A percentile compares a stretch with the other conserved stretches of the same genome.
These are phyloP conservation scores for Phytophthora meadii DNA, from an alignment of 352 stramenopile genomes.

Conservation along the genomic window DNA sequence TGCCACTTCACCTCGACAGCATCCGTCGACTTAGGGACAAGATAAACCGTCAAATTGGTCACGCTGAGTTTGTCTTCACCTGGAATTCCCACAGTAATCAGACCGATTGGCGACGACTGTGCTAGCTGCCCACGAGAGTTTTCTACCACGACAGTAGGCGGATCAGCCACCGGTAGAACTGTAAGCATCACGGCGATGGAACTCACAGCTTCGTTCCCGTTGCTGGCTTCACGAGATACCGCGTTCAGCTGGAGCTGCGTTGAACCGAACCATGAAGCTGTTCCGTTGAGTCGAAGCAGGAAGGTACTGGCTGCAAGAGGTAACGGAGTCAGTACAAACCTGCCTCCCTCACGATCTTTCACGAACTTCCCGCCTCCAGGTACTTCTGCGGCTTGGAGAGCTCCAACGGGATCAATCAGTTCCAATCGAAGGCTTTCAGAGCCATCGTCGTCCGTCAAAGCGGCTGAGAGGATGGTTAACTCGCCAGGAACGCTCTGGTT, in stretches of 20 bases:
- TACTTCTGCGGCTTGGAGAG: slow-evolving; percentile 33
- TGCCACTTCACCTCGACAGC: slow-evolving; percentile 51
- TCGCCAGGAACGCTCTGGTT: slow-evolving; percentile 46
- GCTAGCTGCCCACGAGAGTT: slow-evolving; percentile 42
- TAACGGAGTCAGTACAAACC: slow-evolving; percentile 38
- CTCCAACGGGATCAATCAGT: slow-evolving; percentile 31
- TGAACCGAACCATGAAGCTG: slow-evolving; percentile 44
- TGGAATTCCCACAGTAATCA: slow-evolving; percentile 41
- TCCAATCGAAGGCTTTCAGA: slow-evolving; percentile 51
- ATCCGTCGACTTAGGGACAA: slow-evolving; percentile 33
- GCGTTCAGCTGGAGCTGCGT: slow-evolving; percentile 40
- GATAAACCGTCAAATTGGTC: slow-evolving; percentile 43
- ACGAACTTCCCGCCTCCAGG: slow-evolving; percentile 29
- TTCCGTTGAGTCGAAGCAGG: slow-evolving; percentile 35
- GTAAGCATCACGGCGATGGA: slow-evolving; percentile 28
- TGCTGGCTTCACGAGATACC: slow-evolving; percentile 44
- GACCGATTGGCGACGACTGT: slow-evolving; percentile 41
- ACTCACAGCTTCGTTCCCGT: slow-evolving; percentile 23
- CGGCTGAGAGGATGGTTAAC: slow-evolving; percentile 35
- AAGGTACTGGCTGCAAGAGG: slow-evolving; percentile 22
- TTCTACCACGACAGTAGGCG: slow-evolving; percentile 42
- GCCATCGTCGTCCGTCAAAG: slow-evolving; percentile 45
- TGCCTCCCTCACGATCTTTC: slow-evolving; percentile 18
- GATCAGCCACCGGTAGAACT: slow-evolving; percentile 50
- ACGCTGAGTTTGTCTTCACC: slow-evolving; percentile 42